phyloP scores from a whole-genome alignment of 208 protist species.

The Trypanosomatidae sp. region DNA sequence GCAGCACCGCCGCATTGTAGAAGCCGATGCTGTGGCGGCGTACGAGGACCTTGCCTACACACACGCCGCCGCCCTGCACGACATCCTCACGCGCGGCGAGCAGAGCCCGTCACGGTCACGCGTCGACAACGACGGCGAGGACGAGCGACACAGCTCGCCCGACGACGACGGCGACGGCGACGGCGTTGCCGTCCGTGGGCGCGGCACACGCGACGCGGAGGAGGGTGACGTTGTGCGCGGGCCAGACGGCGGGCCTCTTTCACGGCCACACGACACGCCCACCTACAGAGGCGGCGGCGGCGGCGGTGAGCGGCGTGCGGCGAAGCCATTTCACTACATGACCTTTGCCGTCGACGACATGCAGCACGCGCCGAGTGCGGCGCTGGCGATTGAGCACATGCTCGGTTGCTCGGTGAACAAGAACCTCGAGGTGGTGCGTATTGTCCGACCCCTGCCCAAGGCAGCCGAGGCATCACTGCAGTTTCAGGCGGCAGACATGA shows the following conservation, averaged over 20 bases:
- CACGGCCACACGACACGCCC: too few relatives aligned
- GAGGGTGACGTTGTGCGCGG: too few relatives aligned
- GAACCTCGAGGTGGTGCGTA: constrained; percentile 75
- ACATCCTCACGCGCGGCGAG: too few relatives aligned
- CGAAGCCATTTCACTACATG: constrained; percentile 83
- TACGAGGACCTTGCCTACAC: constrained; percentile 19
- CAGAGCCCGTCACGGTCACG: too few relatives aligned
- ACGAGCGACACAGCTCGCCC: constrained; percentile 29
- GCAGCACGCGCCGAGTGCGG: constrained; percentile 62
- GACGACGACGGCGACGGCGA: constrained; percentile 36
- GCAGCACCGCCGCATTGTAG: too few relatives aligned
- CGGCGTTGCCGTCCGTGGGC: constrained; percentile 27
- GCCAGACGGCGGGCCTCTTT: too few relatives aligned
- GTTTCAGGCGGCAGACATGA: constrained; percentile 83
- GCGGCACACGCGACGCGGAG: constrained; percentile 43
- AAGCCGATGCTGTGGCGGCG: too few relatives aligned
- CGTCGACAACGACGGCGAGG: too few relatives aligned
- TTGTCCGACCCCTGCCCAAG: constrained; percentile 50
- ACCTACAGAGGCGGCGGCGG: constrained; percentile 39
- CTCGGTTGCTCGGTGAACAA: constrained; percentile 78
- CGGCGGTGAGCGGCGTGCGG: constrained; percentile 21
- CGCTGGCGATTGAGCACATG: constrained; percentile 66
- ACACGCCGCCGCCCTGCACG: neutral
- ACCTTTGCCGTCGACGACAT: constrained; percentile 76
- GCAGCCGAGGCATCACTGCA: constrained; percentile 50